Conservation (phyloP, 306 rosid species). For the Gillenia trifoliata region DNA sequence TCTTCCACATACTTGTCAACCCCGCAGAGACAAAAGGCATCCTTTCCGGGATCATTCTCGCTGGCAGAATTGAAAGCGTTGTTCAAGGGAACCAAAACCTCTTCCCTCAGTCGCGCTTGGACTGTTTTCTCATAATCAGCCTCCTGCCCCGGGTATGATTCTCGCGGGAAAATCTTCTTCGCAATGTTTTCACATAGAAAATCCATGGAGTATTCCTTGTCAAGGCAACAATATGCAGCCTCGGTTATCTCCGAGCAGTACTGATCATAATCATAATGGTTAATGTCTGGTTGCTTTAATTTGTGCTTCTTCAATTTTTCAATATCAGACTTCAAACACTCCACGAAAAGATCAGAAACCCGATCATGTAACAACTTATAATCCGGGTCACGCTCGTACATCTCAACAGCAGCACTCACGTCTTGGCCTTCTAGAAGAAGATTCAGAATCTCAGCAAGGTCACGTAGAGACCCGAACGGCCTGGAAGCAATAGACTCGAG, state of each 20-base stretch:
- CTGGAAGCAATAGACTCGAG: conserved; percentile 39
- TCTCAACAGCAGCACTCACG: too few relatives aligned
- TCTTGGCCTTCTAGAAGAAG: not conserved
- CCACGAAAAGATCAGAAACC: conserved; percentile 44
- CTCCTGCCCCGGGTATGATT: conserved; percentile 38
- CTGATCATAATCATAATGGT: too few relatives aligned
- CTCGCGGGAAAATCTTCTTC: conserved; percentile 46
- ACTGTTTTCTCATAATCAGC: conserved; percentile 51
- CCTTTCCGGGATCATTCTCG: too few relatives aligned
- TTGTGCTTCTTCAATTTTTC: conserved; percentile 38
- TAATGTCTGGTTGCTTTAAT: too few relatives aligned
- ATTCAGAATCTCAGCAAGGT: too few relatives aligned
- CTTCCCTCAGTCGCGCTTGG: conserved; percentile 48
- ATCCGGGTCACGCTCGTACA: conserved; percentile 16
- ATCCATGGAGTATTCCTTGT: not conserved
- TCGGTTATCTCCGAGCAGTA: too few relatives aligned
- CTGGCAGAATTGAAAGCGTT: not conserved
- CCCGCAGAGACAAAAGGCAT: conserved; percentile 28
- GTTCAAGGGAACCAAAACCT: conserved; percentile 45
- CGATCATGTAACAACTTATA: conserved; percentile 37
- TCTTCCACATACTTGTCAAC: conserved; percentile 38
- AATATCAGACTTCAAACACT: too few relatives aligned
- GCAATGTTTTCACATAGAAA: conserved; percentile 52
- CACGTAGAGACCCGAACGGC: conserved; percentile 38
- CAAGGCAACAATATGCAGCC: not conserved